Base-by-base conservation (phyloP, 2,329 filamentous ascomycete species). In the Xylariaceae sp. region DNA sequence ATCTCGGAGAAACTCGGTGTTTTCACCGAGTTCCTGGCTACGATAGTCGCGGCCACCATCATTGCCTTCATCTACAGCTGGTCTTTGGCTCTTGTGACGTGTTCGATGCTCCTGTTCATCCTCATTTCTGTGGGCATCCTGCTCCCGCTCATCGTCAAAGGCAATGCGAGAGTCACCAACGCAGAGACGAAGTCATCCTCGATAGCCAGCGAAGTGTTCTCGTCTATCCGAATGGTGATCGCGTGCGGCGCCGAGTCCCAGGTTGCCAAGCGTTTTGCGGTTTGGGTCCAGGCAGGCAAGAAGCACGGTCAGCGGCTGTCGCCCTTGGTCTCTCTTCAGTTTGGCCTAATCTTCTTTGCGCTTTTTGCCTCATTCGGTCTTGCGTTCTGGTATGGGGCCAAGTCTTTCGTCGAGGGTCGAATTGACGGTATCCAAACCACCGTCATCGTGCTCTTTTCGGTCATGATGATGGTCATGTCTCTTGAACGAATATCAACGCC, bases 1-100 rank as follows among this genome's bases (percentile, higher is more conserved):
- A 85, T 87, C 40, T 86, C 84, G 0, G 84, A 87, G 67, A 86
- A 86, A 64, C 74, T 88, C 0, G 83, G 82, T 7, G 78, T 77
- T 1, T 81, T 86, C 44, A 64, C 88, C 54, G 84, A 88, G 65
- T 86, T 75, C 60, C 70, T 71, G 2, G 70, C 82, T 0, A 81
- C 81, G 21, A 78, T 86, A 50, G 67, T 83, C 29, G 70, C 82
- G 16, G 75, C 83, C 21, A 74, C 83, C 49, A 70, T 83, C 58
- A 77, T 85, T 20, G 81, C 83, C 12, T 84, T 87, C 63, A 76
- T 73, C 5, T 82, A 78, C 65, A 84, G 76, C 63, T 88, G 85
- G 83, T 72, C 78, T 3, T 73, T 88, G 23, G 83, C 85, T 0
- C 75, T 88, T 1, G 84, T 87, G 16, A 85, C 83, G 0, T 74